A percentile compares a stretch with the other conserved stretches of the same genome.
Evolutionary conservation across 129 eudicot species (phyloP).

Genomic region (Daucus carota): DNA sequence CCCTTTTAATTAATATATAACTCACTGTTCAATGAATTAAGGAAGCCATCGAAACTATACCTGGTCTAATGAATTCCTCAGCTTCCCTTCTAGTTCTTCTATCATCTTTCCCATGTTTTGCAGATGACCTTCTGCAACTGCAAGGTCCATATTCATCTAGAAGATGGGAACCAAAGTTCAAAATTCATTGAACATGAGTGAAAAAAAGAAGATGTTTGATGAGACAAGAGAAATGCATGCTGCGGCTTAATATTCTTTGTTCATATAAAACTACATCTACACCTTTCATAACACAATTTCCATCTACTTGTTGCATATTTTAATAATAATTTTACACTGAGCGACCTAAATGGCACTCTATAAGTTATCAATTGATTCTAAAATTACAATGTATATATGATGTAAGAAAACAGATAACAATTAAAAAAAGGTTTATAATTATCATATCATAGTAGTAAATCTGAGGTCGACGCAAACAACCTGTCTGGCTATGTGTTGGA

Average conservation of each 20-base stretch:
- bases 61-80: conserved; percentile 94
- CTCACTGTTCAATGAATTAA: neutral
- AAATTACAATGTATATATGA: neutral
- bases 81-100: conserved; percentile 93
- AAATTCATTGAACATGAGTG: neutral
- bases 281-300: neutral
- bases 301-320: neutral
- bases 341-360: neutral
- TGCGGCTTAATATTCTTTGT: neutral
- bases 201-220: neutral
- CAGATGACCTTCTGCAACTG: conserved; percentile 84
- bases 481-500: neutral
- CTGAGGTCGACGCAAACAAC: too few relatives aligned
- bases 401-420: neutral
- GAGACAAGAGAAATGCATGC: neutral
- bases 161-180: neutral
- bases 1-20: neutral
- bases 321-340: neutral
- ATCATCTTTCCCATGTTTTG: conserved; percentile 99
- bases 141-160: conserved; percentile 87
- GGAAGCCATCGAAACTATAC: conserved; percentile 22
- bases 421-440: neutral
- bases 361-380: neutral
- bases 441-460: too few relatives aligned
- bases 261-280: neutral